Evolutionary conservation across 805 yeast species (phyloP).

Genomic region (Candida ficus): DNA sequence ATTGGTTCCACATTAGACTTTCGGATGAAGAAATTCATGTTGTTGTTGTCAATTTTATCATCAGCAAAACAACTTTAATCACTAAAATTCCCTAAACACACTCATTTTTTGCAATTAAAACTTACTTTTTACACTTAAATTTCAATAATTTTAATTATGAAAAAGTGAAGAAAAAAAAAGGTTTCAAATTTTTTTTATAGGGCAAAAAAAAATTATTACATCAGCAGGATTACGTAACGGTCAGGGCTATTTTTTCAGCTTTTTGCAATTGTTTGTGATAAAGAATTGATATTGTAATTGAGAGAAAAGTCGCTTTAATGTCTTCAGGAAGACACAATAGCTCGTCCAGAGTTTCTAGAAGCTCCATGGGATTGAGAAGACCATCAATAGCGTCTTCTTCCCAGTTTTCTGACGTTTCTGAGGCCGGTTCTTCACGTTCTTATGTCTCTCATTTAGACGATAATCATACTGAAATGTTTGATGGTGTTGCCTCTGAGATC

Average conservation of each 20-base stretch:
- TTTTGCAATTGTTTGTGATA: background rate
- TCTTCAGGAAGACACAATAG: conserved; percentile 9
- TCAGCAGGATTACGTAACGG: too few species aligned
- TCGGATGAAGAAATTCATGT: conserved; percentile 72
- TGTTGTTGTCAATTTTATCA: conserved; percentile 41
- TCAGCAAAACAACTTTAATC: conserved; percentile 25
- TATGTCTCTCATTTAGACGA: conserved; percentile 37
- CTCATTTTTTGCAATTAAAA: background rate
- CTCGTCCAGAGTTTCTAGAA: conserved; percentile 14
- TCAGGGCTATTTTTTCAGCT: too few species aligned
- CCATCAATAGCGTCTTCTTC: conserved; percentile 26
- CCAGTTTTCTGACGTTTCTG: conserved; percentile 16
- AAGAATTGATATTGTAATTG: too few species aligned
- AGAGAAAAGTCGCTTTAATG: too few species aligned
- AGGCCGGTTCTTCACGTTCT: conserved; percentile 10
- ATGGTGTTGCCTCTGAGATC: conserved; percentile 72
- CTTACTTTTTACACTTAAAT: too few species aligned
- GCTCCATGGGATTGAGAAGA: conserved; percentile 27
- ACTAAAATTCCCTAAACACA: too few species aligned
- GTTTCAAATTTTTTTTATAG: too few species aligned
- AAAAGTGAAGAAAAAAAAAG: too few species aligned
- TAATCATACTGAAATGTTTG: conserved; percentile 64
- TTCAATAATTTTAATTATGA: too few species aligned
- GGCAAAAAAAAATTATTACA: too few species aligned
- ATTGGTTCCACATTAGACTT: conserved; percentile 49